Evolutionary conservation across 495 filamentous ascomycete genomes (phyloP), one percentile per base, ranked within the genome.

Genomic region (Lindgomyces ingoldianus): DNA sequence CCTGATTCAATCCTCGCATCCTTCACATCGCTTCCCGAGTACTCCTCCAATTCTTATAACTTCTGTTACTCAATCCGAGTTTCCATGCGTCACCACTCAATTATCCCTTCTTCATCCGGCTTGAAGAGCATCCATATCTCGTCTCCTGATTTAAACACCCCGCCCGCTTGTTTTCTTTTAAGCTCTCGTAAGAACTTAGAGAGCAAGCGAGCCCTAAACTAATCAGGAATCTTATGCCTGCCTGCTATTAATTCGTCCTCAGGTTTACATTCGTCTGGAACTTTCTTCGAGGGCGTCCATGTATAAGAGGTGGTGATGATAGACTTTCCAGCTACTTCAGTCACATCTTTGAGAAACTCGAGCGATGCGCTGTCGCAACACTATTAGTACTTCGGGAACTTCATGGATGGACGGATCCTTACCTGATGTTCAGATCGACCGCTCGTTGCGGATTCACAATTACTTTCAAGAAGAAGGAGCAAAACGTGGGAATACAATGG

Each of bases 401-500:
- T n/a, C n/a, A n/a, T n/a, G 14, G 6, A 26, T 24, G 44, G 29
- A n/a, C 18, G 9, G 33, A 1, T 26, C 6, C 64, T 25, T 57
- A 67, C 64, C 64, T 80, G 62, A 85, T 78, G 33, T 83, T 85
- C 14, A 87, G 74, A 68, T 84, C 79, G 27, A 86, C 76, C 6
- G 83, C 83, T 47, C 83, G 77, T 57, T 75, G 71, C 10, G 83
- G 81, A 55, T 86, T 78, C 24, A 85, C 79, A 9, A 83, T 81
- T 57, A 80, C 79, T 70, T 86, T 87, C 56, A 87, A 76, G 16
- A 83, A 73, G 25, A 83, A 54, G 27, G 80, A 80, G 68, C 81
- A 78, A 67, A n/a, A 81, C 74, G 49, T 78, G 73, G 33, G 80
- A 82, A 70, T 86, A 88, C 51, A 87, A 74, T 14, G 86, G 65